These are phyloP conservation scores for Stephanodiscus minutulus DNA, from an alignment of 108 stramenopile genomes.

Conservation along the genomic window DNA sequence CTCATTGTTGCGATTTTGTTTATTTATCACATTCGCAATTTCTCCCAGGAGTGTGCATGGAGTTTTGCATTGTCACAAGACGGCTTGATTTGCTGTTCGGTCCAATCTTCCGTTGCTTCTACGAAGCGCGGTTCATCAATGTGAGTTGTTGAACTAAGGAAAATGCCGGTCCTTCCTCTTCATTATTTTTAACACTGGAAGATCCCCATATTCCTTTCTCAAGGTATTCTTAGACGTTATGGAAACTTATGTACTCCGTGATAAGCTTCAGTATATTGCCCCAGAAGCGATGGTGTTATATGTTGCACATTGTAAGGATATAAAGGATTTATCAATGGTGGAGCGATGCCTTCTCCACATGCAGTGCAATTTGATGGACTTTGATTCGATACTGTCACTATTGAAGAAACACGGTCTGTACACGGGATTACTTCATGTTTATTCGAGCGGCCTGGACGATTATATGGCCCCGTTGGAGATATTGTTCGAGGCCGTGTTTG, in stretches of 20 bases:
- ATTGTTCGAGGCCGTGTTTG: constrained; percentile 66
- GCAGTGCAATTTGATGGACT: constrained; percentile 88
- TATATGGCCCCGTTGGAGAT: constrained; percentile 77
- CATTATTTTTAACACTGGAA: neutral
- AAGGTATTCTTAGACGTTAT: constrained; percentile 78
- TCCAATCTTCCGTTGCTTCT: constrained; percentile 81
- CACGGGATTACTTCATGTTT: constrained; percentile 82
- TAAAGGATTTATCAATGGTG: constrained; percentile 77
- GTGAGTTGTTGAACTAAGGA: constrained; percentile 19
- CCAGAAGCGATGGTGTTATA: constrained; percentile 86
- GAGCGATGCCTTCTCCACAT: constrained; percentile 91
- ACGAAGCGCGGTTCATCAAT: constrained; percentile 59
- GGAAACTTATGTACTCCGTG: constrained; percentile 89
- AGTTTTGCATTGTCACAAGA: constrained; percentile 85
- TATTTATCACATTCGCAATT: neutral
- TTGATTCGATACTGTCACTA: constrained; percentile 76
- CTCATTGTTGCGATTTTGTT: neutral
- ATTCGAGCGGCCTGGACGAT: constrained; percentile 80
- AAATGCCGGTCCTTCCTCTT: neutral
- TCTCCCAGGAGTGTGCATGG: constrained; percentile 71
- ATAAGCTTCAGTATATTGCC: constrained; percentile 81
- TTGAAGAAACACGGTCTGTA: constrained; percentile 79
- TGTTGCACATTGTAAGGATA: constrained; percentile 79
- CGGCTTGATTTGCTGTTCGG: constrained; percentile 89
- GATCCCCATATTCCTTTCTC: neutral